Conservation (phyloP, 2,329 filamentous ascomycete genomes). For the Calonectria ilicicola region DNA sequence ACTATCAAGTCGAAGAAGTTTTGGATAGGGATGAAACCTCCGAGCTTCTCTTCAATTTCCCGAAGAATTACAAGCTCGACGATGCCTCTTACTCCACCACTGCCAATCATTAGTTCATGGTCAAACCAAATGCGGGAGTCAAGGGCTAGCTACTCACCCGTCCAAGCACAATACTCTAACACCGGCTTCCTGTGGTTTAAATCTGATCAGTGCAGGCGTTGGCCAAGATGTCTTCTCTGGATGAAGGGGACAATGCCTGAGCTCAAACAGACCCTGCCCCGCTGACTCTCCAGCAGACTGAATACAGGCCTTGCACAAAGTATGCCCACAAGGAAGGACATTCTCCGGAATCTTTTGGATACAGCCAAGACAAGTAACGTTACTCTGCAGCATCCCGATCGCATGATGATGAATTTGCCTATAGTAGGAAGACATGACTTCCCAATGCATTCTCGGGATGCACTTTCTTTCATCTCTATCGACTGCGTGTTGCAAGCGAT, state of each 20-base stretch:
- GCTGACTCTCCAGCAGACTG: neutral
- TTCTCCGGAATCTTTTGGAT: slow-evolving; percentile 11
- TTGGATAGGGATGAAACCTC: neutral
- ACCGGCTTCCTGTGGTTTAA: slow-evolving; percentile 14
- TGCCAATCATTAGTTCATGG: neutral
- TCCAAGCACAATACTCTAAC: slow-evolving; percentile 14
- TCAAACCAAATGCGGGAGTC: neutral
- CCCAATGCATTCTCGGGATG: neutral
- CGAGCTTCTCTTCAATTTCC: slow-evolving; percentile 8
- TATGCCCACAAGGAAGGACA: slow-evolving; percentile 15
- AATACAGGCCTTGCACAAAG: slow-evolving; percentile 16
- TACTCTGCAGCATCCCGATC: neutral
- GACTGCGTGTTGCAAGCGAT: neutral
- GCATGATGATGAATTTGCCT: neutral
- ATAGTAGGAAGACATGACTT: slow-evolving; percentile 6
- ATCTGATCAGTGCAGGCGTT: neutral
- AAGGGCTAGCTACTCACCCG: neutral
- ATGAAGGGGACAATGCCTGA: slow-evolving; percentile 7
- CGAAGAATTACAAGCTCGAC: slow-evolving; percentile 4
- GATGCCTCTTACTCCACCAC: slow-evolving; percentile 11
- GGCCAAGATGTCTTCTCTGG: neutral
- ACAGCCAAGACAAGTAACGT: slow-evolving; percentile 12
- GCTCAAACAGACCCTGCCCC: neutral
- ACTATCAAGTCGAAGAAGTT: slow-evolving; percentile 22
- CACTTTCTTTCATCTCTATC: neutral